Base-by-base conservation (phyloP, 163 green algal species). In the Chloromonas sp. region DNA sequence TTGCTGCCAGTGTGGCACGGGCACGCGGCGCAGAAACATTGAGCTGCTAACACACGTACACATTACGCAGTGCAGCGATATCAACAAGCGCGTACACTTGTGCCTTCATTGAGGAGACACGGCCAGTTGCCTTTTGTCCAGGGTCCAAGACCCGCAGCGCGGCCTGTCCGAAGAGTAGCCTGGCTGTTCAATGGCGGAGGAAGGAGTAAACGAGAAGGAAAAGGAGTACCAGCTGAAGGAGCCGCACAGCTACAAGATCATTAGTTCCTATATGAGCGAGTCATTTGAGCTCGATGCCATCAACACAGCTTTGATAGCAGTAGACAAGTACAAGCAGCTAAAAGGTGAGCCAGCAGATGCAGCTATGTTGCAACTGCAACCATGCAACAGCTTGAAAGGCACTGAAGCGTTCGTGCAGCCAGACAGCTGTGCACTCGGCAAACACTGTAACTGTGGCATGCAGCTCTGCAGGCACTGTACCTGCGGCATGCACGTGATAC, bases 321-420 rank as follows among this genome's bases (percentile, higher is more conserved):
- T 94, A 14, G 88, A 93, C 79, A 89, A 89, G 57, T 86, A 91
- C 81, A 91, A 90, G 71, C 90, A 94, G 83, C 85, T 94, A 0
- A 94, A 93, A 76, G 87, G 60, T 83, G 59, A 59, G 79, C 71
- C 11, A 5, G 74, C 14, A 58, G 74, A 58, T 5, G 74, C 74
- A 5, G 11, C 11, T 77, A 11, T 77, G 70, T 14, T 77, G 70
- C 70, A 77, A n/a, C 11, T 14, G 14, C 70, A 77, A 11, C 11
- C 70, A 77, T 77, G 70, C 36, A 36, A 36, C 36, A 36, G 36
- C 36, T 36, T 36, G 36, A 36, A 36, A 36, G 36, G 36, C 36
- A 36, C 36, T 36, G 36, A 36, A 36, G 36, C 36, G 36, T 36
- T 36, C 36, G 36, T 36, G 36, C 36, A 36, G 36, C 36, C 36